Conservation (phyloP, 139 green algal genomes). For the Chlorella sp. region DNA sequence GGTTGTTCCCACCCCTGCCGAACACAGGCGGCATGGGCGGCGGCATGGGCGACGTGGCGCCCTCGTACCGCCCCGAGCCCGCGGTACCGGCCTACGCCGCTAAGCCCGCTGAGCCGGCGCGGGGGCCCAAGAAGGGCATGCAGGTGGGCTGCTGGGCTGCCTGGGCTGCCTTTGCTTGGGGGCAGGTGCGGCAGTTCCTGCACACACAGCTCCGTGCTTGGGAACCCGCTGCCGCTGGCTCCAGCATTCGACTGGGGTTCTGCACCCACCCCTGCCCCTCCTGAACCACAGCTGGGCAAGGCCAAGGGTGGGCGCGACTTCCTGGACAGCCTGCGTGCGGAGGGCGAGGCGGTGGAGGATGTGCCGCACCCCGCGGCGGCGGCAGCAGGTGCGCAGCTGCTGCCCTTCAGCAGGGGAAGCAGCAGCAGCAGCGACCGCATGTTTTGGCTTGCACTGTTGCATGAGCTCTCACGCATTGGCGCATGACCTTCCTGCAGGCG, state of each 20-base stretch:
- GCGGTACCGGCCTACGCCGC: neutral
- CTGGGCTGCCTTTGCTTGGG: too few relatives aligned
- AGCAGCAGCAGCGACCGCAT: too few relatives aligned
- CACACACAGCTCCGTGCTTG: too few relatives aligned
- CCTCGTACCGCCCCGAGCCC: slow-evolving; percentile 23
- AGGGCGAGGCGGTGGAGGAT: slow-evolving; percentile 61
- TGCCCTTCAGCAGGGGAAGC: too few relatives aligned
- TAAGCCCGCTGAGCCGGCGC: slow-evolving; percentile 46
- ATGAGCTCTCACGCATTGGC: too few relatives aligned
- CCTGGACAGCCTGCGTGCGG: slow-evolving; percentile 74
- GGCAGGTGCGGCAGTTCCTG: too few relatives aligned
- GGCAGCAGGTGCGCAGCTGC: neutral
- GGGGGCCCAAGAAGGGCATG: slow-evolving; percentile 62
- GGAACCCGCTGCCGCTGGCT: too few relatives aligned
- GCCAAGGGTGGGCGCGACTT: slow-evolving; percentile 83
- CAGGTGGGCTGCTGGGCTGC: slow-evolving; percentile 32
- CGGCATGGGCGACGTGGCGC: slow-evolving; percentile 16
- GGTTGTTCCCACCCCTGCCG: too few relatives aligned
- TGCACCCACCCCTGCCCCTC: too few relatives aligned
- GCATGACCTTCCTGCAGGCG: too few relatives aligned
- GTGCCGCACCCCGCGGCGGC: neutral
- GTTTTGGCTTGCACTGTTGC: too few relatives aligned
- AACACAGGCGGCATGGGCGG: slow-evolving; percentile 21
- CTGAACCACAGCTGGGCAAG: slow-evolving; percentile 93
- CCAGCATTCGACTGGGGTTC: too few relatives aligned